A percentile compares a stretch with the other conserved stretches of the same genome.
phyloP scores from a whole-genome alignment of 2,329 filamentous ascomycete genomes.

The Diplocarpon mali region DNA sequence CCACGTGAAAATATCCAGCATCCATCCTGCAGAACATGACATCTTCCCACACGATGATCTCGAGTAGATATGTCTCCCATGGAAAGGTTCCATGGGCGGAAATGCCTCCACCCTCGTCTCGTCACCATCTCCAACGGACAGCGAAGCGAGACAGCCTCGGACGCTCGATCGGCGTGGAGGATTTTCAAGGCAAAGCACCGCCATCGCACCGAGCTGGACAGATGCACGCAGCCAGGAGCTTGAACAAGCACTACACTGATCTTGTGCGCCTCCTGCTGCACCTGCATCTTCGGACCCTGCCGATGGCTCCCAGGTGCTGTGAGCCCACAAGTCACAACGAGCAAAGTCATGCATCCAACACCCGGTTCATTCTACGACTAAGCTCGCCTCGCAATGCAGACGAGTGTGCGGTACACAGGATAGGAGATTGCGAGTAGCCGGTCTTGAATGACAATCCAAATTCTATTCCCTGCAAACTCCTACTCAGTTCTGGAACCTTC shows the following conservation, averaged over 20 bases:
- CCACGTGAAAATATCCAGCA: too few relatives aligned
- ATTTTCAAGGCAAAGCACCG: neutral
- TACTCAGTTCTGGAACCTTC: neutral
- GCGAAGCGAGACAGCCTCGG: neutral
- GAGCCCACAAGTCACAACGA: neutral
- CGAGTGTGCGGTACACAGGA: neutral
- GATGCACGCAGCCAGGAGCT: neutral
- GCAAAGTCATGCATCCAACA: neutral
- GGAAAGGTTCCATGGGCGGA: too few relatives aligned
- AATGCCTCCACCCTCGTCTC: too few relatives aligned
- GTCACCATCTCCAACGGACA: too few relatives aligned
- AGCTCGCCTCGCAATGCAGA: neutral
- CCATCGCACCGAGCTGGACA: constrained; percentile 4
- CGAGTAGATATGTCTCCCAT: too few relatives aligned
- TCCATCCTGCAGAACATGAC: too few relatives aligned
- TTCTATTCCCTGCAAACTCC: neutral
- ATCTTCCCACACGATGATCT: too few relatives aligned
- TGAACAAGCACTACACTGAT: neutral
- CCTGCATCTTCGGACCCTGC: constrained; percentile 3
- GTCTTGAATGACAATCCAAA: neutral
- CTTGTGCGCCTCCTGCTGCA: constrained; percentile 1
- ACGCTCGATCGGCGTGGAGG: neutral
- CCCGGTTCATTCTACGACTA: neutral
- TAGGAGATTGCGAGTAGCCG: neutral
- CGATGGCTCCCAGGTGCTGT: neutral